A percentile compares a stretch with the other conserved stretches of the same genome.
Conservation (phyloP, 2,329 filamentous ascomycete species). For the Sporothrix mexicana region DNA sequence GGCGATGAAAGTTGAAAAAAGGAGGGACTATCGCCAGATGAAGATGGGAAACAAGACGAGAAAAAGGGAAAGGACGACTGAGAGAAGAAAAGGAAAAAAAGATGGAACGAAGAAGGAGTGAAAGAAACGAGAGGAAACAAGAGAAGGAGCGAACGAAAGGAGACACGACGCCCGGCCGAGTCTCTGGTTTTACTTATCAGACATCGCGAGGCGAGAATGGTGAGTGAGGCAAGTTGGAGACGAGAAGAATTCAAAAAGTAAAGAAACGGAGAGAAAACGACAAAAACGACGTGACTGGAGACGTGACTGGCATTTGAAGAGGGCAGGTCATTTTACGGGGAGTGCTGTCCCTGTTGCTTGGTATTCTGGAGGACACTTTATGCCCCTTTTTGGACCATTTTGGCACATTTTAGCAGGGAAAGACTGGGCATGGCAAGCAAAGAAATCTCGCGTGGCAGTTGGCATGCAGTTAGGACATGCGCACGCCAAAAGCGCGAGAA, state of each 20-base stretch:
- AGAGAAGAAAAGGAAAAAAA: not conserved
- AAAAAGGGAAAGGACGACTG: not conserved
- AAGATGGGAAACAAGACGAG: not conserved
- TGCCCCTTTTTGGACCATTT: not conserved
- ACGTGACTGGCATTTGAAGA: conserved; percentile 25
- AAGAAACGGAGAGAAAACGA: not conserved
- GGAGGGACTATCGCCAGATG: conserved; percentile 19
- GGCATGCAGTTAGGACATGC: not conserved
- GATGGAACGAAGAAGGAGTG: not conserved
- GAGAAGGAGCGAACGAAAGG: not conserved
- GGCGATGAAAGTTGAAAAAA: conserved; percentile 13
- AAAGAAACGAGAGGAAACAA: not conserved
- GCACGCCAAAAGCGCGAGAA: not conserved
- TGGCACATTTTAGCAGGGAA: not conserved
- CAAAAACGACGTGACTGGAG: not conserved
- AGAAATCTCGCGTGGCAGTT: conserved; percentile 12
- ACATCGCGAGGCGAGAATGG: conserved; percentile 14
- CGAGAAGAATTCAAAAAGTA: conserved; percentile 11
- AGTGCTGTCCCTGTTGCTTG: not conserved
- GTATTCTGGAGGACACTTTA: not conserved
- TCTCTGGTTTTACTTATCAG: conserved; percentile 19
- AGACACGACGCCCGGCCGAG: conserved; percentile 3
- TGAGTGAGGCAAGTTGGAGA: not conserved
- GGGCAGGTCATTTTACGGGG: not conserved
- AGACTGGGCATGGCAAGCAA: not conserved